phyloP scores from a whole-genome alignment of 176 grass and related monocot genomes.

The Oryza nivara region DNA sequence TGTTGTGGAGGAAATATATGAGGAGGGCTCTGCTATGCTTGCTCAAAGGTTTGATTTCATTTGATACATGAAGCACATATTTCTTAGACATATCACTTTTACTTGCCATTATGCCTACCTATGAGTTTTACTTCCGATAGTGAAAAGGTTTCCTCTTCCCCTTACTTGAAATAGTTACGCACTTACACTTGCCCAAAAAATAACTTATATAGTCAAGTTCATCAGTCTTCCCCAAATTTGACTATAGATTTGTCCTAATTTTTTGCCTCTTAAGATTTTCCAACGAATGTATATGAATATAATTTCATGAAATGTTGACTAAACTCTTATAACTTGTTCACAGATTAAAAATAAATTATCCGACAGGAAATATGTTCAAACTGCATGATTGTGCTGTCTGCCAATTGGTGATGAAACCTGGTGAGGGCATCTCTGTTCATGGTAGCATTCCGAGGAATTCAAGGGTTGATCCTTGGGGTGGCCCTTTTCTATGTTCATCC shows the following conservation, averaged over 20 bases:
- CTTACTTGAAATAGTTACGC: background rate
- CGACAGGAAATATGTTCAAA: constrained; percentile 70
- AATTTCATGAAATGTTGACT: constrained; percentile 28
- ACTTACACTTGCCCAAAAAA: background rate
- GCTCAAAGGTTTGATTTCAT: constrained; percentile 60
- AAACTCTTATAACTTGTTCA: constrained; percentile 28
- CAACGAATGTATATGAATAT: constrained; percentile 30
- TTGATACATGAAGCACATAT: constrained; percentile 1
- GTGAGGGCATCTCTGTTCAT: constrained; percentile 82
- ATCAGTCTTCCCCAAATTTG: too few species aligned
- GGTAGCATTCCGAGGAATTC: constrained; percentile 54
- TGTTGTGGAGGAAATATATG: constrained; percentile 81
- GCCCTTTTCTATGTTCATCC: constrained; percentile 86
- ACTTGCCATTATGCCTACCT: background rate
- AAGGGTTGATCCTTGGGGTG: constrained; percentile 66
- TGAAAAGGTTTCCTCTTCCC: background rate
- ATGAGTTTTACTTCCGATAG: constrained; percentile 12
- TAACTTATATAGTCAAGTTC: too few species aligned
- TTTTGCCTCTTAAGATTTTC: background rate
- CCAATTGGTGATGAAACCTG: constrained; percentile 87
- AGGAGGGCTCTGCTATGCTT: constrained; percentile 71
- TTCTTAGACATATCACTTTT: background rate
- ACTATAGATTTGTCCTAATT: constrained; percentile 11
- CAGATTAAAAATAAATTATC: constrained; percentile 73
- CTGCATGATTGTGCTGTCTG: constrained; percentile 85